A percentile compares a stretch with the other conserved stretches of the same genome.
These are phyloP conservation scores for Yamadazyma membranifaciens DNA, from an alignment of 1,139 yeast genomes.

Conservation along the genomic window DNA sequence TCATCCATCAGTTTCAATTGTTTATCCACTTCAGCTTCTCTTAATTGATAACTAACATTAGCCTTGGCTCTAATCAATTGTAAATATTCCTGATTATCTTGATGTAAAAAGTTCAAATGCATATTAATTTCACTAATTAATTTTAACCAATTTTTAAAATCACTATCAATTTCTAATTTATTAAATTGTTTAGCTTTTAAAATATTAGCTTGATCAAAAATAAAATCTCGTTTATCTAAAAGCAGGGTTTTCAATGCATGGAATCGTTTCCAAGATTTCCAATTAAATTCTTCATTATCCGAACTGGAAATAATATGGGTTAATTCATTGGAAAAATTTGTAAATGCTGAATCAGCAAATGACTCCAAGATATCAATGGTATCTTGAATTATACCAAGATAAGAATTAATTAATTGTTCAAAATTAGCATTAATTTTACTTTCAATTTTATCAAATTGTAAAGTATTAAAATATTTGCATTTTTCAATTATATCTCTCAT, in stretches of 20 bases:
- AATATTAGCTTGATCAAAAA: conserved; percentile 32
- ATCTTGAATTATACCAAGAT: conserved; percentile 48
- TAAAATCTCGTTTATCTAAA: conserved; percentile 53
- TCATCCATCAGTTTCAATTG: neutral
- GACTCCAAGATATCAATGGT: conserved; percentile 68
- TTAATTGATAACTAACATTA: conserved; percentile 71
- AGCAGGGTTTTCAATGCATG: conserved; percentile 56
- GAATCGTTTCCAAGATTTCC: conserved; percentile 71
- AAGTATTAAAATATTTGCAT: conserved; percentile 35
- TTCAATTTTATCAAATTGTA: conserved; percentile 31
- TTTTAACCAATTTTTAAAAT: conserved; percentile 48
- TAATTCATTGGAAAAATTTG: conserved; percentile 47
- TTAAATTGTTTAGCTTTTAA: conserved; percentile 11
- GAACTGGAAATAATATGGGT: conserved; percentile 28
- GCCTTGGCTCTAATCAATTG: conserved; percentile 78
- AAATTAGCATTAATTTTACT: conserved; percentile 34
- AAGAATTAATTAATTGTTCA: conserved; percentile 28
- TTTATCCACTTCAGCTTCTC: conserved; percentile 43
- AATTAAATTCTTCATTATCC: conserved; percentile 37
- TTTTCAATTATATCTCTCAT: conserved; percentile 51
- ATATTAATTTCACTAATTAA: conserved; percentile 57
- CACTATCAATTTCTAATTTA: conserved; percentile 18
- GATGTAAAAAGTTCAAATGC: conserved; percentile 57
- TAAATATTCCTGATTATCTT: conserved; percentile 72
- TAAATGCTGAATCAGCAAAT: conserved; percentile 64